These are phyloP conservation scores for Picochlorum costavermella DNA, from an alignment of 139 green algal species.

Conservation along the genomic window DNA sequence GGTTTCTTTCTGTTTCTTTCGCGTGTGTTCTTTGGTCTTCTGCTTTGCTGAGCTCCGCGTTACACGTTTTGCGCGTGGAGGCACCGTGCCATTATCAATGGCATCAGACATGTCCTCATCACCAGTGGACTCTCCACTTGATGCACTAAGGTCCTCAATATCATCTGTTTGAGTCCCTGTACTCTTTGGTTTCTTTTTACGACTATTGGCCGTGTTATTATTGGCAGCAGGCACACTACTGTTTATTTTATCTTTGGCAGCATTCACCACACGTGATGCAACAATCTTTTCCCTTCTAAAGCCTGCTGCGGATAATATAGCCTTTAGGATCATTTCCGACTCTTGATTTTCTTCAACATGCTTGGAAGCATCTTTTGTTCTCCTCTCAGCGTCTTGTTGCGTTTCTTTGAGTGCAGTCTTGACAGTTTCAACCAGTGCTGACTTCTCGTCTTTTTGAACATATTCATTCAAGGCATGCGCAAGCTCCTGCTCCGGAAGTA, in stretches of 20 bases:
- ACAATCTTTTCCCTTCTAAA: neutral
- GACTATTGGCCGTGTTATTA: neutral
- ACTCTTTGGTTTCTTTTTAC: too few relatives aligned
- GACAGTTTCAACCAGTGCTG: conserved; percentile 36
- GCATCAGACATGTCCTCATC: conserved; percentile 2
- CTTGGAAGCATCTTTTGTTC: neutral
- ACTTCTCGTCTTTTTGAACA: conserved; percentile 88
- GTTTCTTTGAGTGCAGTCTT: conserved; percentile 21
- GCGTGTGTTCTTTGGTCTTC: too few relatives aligned
- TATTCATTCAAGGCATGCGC: conserved; percentile 68
- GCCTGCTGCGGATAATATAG: neutral
- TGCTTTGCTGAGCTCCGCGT: neutral
- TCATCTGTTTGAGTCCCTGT: neutral
- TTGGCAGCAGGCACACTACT: neutral
- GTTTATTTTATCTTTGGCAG: neutral
- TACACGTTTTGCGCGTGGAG: neutral
- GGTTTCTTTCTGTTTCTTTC: too few relatives aligned
- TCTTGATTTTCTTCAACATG: conserved; percentile 8
- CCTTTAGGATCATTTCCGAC: neutral
- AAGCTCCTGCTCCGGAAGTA: conserved; percentile 61
- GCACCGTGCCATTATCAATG: neutral
- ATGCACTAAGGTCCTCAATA: neutral
- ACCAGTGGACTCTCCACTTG: neutral
- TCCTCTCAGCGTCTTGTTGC: conserved; percentile 8
- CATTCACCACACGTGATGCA: neutral